Evolutionary conservation across 2,329 filamentous ascomycete species (phyloP).

Genomic region (Microcera coccophila): DNA sequence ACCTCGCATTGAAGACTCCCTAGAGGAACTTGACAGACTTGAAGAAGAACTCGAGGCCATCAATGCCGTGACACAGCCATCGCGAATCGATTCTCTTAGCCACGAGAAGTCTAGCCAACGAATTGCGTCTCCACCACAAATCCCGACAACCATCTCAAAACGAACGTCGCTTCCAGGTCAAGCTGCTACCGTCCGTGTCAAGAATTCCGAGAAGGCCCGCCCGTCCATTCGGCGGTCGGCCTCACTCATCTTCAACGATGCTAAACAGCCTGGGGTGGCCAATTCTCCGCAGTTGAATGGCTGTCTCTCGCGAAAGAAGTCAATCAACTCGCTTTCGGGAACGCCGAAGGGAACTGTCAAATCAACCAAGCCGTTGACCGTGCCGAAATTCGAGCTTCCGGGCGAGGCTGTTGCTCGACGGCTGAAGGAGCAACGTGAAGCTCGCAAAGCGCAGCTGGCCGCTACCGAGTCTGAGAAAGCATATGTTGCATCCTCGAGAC

Average conservation of each 20-base stretch:
- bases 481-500: constrained; percentile 39
- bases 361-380: constrained; percentile 52
- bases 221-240: constrained; percentile 41
- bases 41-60: constrained; percentile 60
- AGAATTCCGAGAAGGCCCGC: constrained; percentile 35
- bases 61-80: constrained; percentile 35
- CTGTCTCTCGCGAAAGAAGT: constrained; percentile 17
- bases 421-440: constrained; percentile 56
- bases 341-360: constrained; percentile 44
- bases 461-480: constrained; percentile 31
- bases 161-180: constrained; percentile 30
- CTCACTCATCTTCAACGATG: constrained; percentile 37
- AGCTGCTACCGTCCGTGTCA: constrained; percentile 41
- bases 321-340: constrained; percentile 12
- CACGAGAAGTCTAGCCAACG: constrained; percentile 11
- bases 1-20: constrained; percentile 59
- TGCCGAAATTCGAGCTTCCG: constrained; percentile 58
- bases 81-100: constrained; percentile 30
- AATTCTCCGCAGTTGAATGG: constrained; percentile 13
- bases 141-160: constrained; percentile 16
- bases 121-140: constrained; percentile 16
- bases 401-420: constrained; percentile 58
- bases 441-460: constrained; percentile 42
- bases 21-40: constrained; percentile 58
- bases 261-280: constrained; percentile 16